Evolutionary conservation across 140 eudicot genomes (phyloP), one percentile per base, ranked within the genome.

Genomic region (Anethum foeniculum): DNA sequence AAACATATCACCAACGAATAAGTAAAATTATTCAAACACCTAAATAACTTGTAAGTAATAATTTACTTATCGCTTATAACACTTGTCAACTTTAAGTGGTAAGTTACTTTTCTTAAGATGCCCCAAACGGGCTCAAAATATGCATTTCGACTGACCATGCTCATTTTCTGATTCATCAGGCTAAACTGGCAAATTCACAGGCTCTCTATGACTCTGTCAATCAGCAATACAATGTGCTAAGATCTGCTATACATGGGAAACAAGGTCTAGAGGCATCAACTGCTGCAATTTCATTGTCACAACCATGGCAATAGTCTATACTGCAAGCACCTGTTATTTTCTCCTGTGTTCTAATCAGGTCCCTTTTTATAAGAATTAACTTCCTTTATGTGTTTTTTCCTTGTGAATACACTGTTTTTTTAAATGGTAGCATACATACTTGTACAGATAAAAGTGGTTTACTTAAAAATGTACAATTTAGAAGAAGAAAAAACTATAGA

Each of bases 241-340:
- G 85, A 77, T 86, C 95, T 77, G 99, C 97, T 28, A 83, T 92
- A 81, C 86, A 92, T 86, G 97, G 88, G 72, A 91, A 78, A 73
- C 87, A 86, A 86, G 99, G 97, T 39, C 83, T 86, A 58, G 78
- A 84, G 78, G 97, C 99, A 82, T 95, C 99, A 81, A 88, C 86
- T 51, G 83, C 92, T 14, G 48, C 86, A 49, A 81, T 91, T 47
- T 81, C 92, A 21, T 80, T 95, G 76, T 92, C 97, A 48, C 97
- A 92, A 86, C 97, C 98, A 19, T 84, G 94, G 97, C 86, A 15
- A 9, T 87, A 83, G 86, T 80, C 34, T 60, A 34, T 8, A 48
- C 75, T 71, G 36, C 77, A 41, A 82, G 62, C 47, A 56, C 76
- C 41, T 58, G 15, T 81, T 38, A 49, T 30, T 21, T 68, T 3